phyloP scores from a whole-genome alignment of 331 rosid species.

The Rhamnella rubrinervis region DNA sequence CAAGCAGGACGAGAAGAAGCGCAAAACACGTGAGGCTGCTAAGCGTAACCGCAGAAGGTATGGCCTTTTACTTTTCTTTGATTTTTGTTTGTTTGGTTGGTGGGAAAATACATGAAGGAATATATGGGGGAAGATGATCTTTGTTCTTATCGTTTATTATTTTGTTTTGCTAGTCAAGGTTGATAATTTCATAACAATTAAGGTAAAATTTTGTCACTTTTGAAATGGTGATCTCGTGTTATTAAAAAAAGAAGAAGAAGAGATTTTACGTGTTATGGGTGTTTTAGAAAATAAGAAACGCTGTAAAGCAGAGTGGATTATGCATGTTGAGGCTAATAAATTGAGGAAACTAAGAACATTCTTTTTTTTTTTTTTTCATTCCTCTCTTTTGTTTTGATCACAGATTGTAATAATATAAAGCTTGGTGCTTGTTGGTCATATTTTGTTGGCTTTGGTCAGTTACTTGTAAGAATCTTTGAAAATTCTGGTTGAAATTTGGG shows the following conservation, averaged over 20 bases:
- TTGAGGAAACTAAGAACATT: too few relatives aligned
- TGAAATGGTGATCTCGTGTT: background rate
- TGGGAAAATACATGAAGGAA: background rate
- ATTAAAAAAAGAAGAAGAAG: background rate
- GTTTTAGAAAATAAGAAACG: background rate
- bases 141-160: background rate
- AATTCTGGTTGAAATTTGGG: too few relatives aligned
- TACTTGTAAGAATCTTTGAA: too few relatives aligned
- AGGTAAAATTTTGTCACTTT: background rate
- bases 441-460: too few relatives aligned
- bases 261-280: background rate
- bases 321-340: too few relatives aligned
- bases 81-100: background rate
- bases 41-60: constrained; percentile 72
- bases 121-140: background rate
- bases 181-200: background rate
- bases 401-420: too few relatives aligned
- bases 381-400: too few relatives aligned
- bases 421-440: too few relatives aligned
- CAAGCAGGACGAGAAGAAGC: constrained; percentile 74
- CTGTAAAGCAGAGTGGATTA: too few relatives aligned
- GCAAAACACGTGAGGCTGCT: constrained; percentile 72
- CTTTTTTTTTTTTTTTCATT: too few relatives aligned
- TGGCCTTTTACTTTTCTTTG: background rate
- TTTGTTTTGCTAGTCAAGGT: background rate